Base-by-base conservation (phyloP, 441 rosid species). In the Daphne laureola region DNA sequence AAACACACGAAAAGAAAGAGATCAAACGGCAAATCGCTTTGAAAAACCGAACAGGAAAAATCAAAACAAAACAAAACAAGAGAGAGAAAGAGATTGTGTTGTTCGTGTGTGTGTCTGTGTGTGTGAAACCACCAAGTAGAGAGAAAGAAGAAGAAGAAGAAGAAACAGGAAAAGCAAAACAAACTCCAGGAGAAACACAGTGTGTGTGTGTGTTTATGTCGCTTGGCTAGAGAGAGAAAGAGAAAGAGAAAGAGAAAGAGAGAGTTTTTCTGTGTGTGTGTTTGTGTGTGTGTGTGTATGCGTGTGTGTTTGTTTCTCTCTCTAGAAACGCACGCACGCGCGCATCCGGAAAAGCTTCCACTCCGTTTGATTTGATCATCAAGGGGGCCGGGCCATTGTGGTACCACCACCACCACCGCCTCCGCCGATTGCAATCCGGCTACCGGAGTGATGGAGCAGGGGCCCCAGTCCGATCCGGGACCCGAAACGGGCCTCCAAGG, bases 401-500 rank as follows among this genome's bases (percentile, higher is more conserved):
- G 17, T 40, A 59, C 27, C n/a, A n/a, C n/a, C n/a, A n/a, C n/a
- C n/a, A n/a, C n/a, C n/a, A n/a, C n/a, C n/a, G n/a, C n/a, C n/a
- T n/a, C n/a, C 58, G 57, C 68, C 65, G 63, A 67, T 68, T 53
- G 8, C 45, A 27, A 55, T 54, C 57, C 64, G 73, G 67, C 67
- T 26, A 53, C 43, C 58, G 62, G 47, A 15, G 56, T 40, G 46
- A 84, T 83, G 98, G 96, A 90, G 74, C 82, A 81, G 81, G 82
- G 78, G 51, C 51, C 79, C 49, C 84, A 78, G 75, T 81, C 86
- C 69, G 92, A 84, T 80, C 88, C 89, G 69, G 88, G 80, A 46
- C 67, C 67, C 15, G 90, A 83, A 67, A 78, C 85, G 11, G 88
- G 86, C 8, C 67, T 80, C 9, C 90, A 83, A 81, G 90, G 96